phyloP scores from a whole-genome alignment of 208 protist species.

The Trichomonas vaginalis region DNA sequence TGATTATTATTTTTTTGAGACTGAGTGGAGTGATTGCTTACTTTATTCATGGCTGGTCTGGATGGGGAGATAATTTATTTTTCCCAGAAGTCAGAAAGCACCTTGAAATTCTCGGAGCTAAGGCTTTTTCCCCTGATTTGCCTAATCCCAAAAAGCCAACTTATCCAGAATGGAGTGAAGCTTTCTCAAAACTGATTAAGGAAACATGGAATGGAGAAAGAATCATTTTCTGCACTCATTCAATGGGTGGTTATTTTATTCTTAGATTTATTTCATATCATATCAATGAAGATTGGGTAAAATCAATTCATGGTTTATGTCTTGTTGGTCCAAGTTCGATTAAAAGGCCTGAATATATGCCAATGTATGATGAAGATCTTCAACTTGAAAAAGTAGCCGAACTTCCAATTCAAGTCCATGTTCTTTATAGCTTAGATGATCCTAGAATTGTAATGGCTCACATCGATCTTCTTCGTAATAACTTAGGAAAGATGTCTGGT shows the following conservation, averaged over 20 bases:
- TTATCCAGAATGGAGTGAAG: background rate
- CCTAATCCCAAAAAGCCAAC: background rate
- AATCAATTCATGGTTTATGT: background rate
- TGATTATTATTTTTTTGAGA: too few relatives aligned
- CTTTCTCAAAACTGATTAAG: background rate
- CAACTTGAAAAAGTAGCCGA: background rate
- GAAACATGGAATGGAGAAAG: background rate
- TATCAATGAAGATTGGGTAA: background rate
- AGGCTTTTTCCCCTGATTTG: background rate
- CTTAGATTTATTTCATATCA: background rate
- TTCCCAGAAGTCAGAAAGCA: background rate
- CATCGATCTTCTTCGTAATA: background rate
- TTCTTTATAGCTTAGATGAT: background rate
- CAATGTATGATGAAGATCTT: background rate
- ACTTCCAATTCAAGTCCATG: background rate
- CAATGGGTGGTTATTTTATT: background rate
- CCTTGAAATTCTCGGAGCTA: background rate
- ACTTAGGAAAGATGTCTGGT: background rate
- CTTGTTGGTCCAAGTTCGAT: background rate
- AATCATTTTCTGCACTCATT: background rate
- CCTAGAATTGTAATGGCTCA: background rate
- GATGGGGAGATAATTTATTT: background rate
- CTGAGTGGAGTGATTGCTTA: too few relatives aligned
- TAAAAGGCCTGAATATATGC: background rate
- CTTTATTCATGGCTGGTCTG: background rate